A percentile compares a stretch with the other conserved stretches of the same genome.
Evolutionary conservation across 257 asterid genomes (phyloP).

Genomic region (Przewalskia tangutica): DNA sequence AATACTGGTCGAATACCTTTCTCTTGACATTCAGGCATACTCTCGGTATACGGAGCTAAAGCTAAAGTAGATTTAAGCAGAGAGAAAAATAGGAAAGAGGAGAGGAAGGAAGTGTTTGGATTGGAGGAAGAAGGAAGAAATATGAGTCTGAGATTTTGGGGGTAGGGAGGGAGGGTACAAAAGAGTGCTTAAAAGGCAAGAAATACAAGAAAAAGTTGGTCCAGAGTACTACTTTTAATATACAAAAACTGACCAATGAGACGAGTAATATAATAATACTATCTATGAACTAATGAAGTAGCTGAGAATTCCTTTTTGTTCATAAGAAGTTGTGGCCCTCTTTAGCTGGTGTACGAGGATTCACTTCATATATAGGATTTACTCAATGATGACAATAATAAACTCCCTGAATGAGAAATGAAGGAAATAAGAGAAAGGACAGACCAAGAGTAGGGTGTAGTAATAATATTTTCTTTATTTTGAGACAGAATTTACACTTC

Average conservation of each 20-base stretch:
- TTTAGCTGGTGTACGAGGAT: constrained; percentile 35
- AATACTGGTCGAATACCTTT: constrained; percentile 35
- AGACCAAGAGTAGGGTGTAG: background rate
- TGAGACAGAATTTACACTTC: background rate
- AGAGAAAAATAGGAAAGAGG: background rate
- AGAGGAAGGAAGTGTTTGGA: background rate
- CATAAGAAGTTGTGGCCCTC: constrained; percentile 6
- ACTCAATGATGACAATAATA: background rate
- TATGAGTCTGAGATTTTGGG: background rate
- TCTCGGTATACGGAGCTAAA: constrained; percentile 28
- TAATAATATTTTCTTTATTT: background rate
- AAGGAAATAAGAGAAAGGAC: background rate
- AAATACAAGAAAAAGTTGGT: constrained; percentile 36
- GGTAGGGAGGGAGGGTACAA: constrained; percentile 1
- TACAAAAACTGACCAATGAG: constrained; percentile 8
- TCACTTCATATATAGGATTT: background rate
- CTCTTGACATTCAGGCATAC: constrained; percentile 93
- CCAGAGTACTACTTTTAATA: constrained; percentile 10
- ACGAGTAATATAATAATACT: background rate
- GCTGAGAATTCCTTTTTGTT: background rate
- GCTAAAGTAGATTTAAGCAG: constrained; percentile 9
- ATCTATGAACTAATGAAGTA: background rate
- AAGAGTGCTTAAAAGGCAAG: constrained; percentile 89
- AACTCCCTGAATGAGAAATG: background rate
- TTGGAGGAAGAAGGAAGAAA: constrained; percentile 17